A percentile compares a stretch with the other conserved stretches of the same genome.
Conservation (phyloP, 148 eudicot species). For the Heliosperma pusillum region DNA sequence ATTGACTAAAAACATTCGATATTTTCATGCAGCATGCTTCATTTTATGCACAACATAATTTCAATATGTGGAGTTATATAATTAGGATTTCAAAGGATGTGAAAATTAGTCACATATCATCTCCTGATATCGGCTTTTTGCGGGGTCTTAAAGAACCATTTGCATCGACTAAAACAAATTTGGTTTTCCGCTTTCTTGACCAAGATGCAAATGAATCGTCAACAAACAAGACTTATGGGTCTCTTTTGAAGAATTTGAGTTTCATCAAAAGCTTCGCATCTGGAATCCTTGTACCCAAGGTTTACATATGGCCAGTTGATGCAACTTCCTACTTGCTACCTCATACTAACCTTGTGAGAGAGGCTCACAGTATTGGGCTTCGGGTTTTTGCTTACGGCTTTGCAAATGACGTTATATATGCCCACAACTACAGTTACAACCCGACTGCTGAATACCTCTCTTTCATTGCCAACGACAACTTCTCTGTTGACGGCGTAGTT, state of each 20-base stretch:
- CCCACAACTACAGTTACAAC: conserved; percentile 72
- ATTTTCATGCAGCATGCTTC: conserved; percentile 54
- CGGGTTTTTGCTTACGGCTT: conserved; percentile 68
- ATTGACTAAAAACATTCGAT: not conserved
- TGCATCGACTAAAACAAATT: conserved; percentile 43
- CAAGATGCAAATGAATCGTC: conserved; percentile 46
- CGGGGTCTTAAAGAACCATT: conserved; percentile 43
- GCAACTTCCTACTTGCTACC: conserved; percentile 41
- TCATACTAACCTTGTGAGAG: conserved; percentile 60
- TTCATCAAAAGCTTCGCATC: conserved; percentile 70
- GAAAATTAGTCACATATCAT: conserved; percentile 57
- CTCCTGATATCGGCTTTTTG: conserved; percentile 78
- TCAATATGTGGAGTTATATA: conserved; percentile 60
- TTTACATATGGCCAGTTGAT: conserved; percentile 75
- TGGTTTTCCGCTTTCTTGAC: conserved; percentile 60
- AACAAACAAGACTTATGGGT: conserved; percentile 70
- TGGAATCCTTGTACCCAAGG: conserved; percentile 83
- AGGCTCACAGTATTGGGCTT: conserved; percentile 72
- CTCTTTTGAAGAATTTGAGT: conserved; percentile 59
- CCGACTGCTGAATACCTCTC: conserved; percentile 62
- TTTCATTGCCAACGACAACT: conserved; percentile 63
- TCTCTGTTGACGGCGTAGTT: conserved; percentile 82
- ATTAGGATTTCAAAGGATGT: conserved; percentile 38
- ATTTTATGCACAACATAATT: conserved; percentile 59
- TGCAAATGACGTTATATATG: conserved; percentile 55